Conservation (phyloP, 148 eudicot genomes). For the Beta vulgaris region DNA sequence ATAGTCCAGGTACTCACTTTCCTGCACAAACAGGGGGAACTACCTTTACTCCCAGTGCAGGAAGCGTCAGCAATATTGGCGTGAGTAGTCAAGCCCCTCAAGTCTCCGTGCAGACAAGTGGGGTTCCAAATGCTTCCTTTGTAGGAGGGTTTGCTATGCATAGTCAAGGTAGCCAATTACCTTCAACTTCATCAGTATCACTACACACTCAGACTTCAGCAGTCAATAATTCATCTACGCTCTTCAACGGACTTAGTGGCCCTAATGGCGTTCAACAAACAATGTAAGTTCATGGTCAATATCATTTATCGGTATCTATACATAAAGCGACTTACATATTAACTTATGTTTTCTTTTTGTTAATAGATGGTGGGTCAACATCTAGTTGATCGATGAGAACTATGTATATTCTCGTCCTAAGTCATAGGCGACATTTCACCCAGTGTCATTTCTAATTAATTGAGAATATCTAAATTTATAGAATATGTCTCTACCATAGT, state of each 20-base stretch:
- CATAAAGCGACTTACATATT: not conserved
- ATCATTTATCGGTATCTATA: not conserved
- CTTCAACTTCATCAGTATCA: slow-evolving; percentile 34
- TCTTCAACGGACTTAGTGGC: slow-evolving; percentile 30
- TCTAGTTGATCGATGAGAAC: no score
- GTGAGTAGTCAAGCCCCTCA: slow-evolving; percentile 19
- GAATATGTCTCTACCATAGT: no score
- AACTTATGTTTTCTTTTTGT: not conserved
- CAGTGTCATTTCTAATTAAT: not conserved
- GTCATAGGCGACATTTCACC: no score
- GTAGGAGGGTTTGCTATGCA: slow-evolving; percentile 29
- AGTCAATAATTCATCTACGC: slow-evolving; percentile 36
- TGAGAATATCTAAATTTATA: not conserved
- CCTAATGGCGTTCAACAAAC: slow-evolving; percentile 29
- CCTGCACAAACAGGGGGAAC: slow-evolving; percentile 32
- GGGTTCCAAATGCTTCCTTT: slow-evolving; percentile 34
- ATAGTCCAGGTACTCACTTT: slow-evolving; percentile 28
- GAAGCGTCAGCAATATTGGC: slow-evolving; percentile 7
- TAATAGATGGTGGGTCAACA: no score
- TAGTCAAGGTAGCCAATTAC: slow-evolving; percentile 27
- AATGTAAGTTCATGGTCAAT: not conserved
- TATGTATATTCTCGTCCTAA: no score
- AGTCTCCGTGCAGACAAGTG: slow-evolving; percentile 29
- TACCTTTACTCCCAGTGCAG: slow-evolving; percentile 18
- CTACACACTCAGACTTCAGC: slow-evolving; percentile 36